Evolutionary conservation across 1,139 yeast genomes (phyloP).

Genomic region (Geotrichum europaeum): DNA sequence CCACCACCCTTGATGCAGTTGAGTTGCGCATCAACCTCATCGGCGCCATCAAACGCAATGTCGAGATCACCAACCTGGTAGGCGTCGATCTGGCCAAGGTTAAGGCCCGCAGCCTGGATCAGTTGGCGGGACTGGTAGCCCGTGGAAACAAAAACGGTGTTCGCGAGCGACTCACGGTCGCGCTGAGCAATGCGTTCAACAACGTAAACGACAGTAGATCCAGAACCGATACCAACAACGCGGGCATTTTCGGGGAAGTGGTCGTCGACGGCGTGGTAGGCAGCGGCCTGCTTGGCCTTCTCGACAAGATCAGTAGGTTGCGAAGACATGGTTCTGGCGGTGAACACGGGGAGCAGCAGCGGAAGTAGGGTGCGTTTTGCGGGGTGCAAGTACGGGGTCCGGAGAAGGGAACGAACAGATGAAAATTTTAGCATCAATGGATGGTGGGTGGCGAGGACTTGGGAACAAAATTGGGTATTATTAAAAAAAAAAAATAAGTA

Average conservation of each 20-base stretch:
- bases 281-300: constrained; percentile 76
- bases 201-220: constrained; percentile 91
- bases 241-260: constrained; percentile 66
- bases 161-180: constrained; percentile 44
- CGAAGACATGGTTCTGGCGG: background rate
- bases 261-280: constrained; percentile 87
- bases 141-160: constrained; percentile 73
- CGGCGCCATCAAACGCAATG: constrained; percentile 97
- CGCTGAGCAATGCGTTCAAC: constrained; percentile 88
- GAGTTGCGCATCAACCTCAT: constrained; percentile 77
- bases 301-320: constrained; percentile 36
- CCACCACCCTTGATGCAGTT: constrained; percentile 98
- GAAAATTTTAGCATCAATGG: background rate
- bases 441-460: background rate
- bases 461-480: background rate
- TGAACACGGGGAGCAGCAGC: background rate
- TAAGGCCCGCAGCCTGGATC: constrained; percentile 74
- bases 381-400: background rate
- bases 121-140: constrained; percentile 92
- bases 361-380: background rate
- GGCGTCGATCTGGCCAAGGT: constrained; percentile 77
- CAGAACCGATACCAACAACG: constrained; percentile 92
- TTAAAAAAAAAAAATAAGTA: too few species aligned
- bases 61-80: constrained; percentile 59
- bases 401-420: background rate